Evolutionary conservation across 495 filamentous ascomycete species (phyloP), one percentile per base, ranked within the genome.

Genomic region (Neurospora sp.): DNA sequence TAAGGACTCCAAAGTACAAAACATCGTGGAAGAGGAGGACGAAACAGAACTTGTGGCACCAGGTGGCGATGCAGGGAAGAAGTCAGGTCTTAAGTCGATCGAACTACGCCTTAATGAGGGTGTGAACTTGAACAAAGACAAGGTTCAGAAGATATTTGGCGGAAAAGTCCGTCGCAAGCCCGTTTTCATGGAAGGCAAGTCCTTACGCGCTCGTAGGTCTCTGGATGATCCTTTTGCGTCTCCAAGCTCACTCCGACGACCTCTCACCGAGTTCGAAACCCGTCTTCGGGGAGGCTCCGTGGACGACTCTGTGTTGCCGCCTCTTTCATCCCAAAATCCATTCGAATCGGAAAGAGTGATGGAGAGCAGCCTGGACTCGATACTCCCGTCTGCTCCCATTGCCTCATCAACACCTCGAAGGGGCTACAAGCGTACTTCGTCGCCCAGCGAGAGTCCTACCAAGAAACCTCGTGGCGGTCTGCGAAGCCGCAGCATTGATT

Each of bases 141-240:
- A 81, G 62, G 73, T 78, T 31, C 60, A 73, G 39, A 76, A 72
- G 16, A 39, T 77, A 4, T 75, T 73, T 27, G 79, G 78, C 14
- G 77, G 75, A 16, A 70, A 71, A 11, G 70, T 81, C 31, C 69
- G 10, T n/a, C 76, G 79, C 44, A 78, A 81, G 72, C 76, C 78
- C 23, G 14, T 78, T 11, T 71, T 77, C 66, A 74, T 75, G 49
- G 72, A 78, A 39, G 75, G 73, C 35, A 71, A 71, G 69, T 69
- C 76, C 31, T 60, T 80, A 14, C 72, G 76, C 69, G 70, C 73
- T 20, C 66, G 72, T 71, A 71, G 38, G 23, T 72, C 74, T 18
- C n/a, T 70, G 14, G 78, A 81, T 10, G 78, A 83, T 73, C 82
- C 81, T 18, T 82, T 82, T 74, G 76, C 77, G 10, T 79, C 80